Evolutionary conservation across 495 filamentous ascomycete species (phyloP).

Genomic region (Aspergillus funiculosus): DNA sequence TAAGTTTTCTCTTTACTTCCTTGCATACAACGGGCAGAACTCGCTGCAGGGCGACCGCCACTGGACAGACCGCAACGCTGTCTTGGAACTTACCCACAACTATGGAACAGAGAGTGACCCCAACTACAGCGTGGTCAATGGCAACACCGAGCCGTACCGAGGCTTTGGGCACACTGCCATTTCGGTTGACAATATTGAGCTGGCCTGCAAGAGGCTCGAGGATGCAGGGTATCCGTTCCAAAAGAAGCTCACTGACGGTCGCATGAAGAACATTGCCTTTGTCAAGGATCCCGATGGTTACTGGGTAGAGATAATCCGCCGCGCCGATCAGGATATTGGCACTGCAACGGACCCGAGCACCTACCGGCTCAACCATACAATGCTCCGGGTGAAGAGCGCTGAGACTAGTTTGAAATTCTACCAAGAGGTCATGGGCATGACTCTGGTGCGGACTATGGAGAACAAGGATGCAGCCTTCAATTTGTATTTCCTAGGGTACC

Average conservation of each 20-base stretch:
- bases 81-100: slow-evolving; percentile 95
- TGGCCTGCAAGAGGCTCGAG: slow-evolving; percentile 80
- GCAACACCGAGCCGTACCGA: slow-evolving; percentile 78
- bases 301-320: slow-evolving; percentile 71
- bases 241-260: slow-evolving; percentile 84
- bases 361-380: slow-evolving; percentile 64
- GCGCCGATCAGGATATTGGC: slow-evolving; percentile 47
- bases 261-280: slow-evolving; percentile 87
- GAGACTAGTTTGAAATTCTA: slow-evolving; percentile 86
- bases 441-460: slow-evolving; percentile 65
- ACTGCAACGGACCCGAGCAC: slow-evolving; percentile 46
- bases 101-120: slow-evolving; percentile 88
- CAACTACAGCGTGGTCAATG: slow-evolving; percentile 75
- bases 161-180: slow-evolving; percentile 91
- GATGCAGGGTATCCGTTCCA: slow-evolving; percentile 88
- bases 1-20: slow-evolving; percentile 73
- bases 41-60: slow-evolving; percentile 67
- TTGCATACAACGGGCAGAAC: slow-evolving; percentile 61
- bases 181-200: slow-evolving; percentile 84
- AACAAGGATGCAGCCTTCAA: slow-evolving; percentile 69
- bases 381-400: slow-evolving; percentile 90
- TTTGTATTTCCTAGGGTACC: slow-evolving; percentile 89
- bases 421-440: slow-evolving; percentile 85
- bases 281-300: slow-evolving; percentile 90
- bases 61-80: slow-evolving; percentile 77